A percentile compares a stretch with the other conserved stretches of the same genome.
Evolutionary conservation across 345 rosid species (phyloP).

Genomic region (Euphorbia lathyris): DNA sequence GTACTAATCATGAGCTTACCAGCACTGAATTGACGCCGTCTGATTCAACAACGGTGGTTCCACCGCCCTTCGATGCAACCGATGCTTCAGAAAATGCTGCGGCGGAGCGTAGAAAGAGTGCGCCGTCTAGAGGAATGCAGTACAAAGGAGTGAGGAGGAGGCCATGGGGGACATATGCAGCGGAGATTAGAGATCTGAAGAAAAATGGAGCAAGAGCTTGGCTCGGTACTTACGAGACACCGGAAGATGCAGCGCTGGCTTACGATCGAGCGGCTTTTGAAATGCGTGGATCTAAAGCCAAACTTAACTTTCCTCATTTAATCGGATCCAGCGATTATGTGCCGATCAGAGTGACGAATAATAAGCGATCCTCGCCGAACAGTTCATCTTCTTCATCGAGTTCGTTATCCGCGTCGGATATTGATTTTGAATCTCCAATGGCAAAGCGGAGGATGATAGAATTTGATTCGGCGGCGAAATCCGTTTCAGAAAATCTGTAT

Average conservation of each 20-base stretch:
- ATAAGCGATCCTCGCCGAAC: conserved; percentile 13
- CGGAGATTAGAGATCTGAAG: conserved; percentile 65
- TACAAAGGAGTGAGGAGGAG: conserved; percentile 40
- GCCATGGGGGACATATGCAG: conserved; percentile 72
- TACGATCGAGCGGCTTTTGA: conserved; percentile 34
- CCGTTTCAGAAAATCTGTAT: no score
- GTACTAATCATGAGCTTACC: no score
- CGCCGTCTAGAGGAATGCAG: not conserved
- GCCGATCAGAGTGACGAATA: conserved; percentile 21
- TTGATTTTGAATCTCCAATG: not conserved
- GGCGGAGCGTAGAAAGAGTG: not conserved
- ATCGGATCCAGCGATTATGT: conserved; percentile 19
- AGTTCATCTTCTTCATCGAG: not conserved
- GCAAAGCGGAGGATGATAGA: not conserved
- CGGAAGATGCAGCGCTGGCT: conserved; percentile 54
- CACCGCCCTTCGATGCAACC: not conserved
- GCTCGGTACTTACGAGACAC: conserved; percentile 67
- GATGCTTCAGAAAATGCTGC: not conserved
- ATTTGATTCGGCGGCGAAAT: not conserved
- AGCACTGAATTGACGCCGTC: not conserved
- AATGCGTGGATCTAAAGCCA: conserved; percentile 36
- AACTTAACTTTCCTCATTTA: conserved; percentile 35
- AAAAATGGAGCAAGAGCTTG: conserved; percentile 60
- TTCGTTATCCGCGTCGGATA: not conserved
- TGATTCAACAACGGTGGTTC: not conserved